Conservation (phyloP, 1,139 yeast species). For the Taphrina pruni region DNA sequence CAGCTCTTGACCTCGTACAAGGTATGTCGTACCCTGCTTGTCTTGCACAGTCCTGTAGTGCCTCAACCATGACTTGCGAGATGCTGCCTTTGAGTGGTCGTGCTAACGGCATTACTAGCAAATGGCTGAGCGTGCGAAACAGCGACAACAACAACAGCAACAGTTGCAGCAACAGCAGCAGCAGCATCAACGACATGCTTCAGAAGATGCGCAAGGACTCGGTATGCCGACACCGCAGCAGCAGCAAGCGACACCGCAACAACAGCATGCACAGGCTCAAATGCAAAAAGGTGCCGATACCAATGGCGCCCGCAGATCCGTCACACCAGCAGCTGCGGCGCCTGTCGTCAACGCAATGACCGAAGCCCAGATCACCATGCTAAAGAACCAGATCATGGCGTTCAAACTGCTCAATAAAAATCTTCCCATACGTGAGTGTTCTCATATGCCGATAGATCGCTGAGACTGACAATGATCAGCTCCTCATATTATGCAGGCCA, state of each 20-base stretch:
- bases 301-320: conserved; percentile 9
- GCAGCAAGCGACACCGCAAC: conserved; percentile 34
- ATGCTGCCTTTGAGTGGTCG: not conserved
- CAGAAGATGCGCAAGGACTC: conserved; percentile 1
- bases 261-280: conserved; percentile 41
- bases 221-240: conserved; percentile 35
- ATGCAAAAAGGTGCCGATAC: conserved; percentile 31
- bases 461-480: not conserved
- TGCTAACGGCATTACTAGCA: conserved; percentile 45
- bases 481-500: conserved; percentile 21
- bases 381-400: conserved; percentile 73
- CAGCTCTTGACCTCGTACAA: conserved; percentile 26
- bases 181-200: conserved; percentile 16
- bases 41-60: no score
- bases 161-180: conserved; percentile 46
- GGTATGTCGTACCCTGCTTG: conserved; percentile 1
- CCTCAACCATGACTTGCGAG: not conserved
- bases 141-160: conserved; percentile 49
- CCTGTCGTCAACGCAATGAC: conserved; percentile 48
- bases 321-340: conserved; percentile 35
- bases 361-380: conserved; percentile 58
- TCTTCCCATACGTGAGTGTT: conserved; percentile 61
- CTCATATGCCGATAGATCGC: no score
- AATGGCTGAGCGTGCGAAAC: conserved; percentile 53
- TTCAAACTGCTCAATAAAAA: conserved; percentile 79